Percentiles rank a stretch among this genome's conserved stretches.
Evolutionary conservation across 306 rosid genomes (phyloP).

Genomic region (Urtica urens): DNA sequence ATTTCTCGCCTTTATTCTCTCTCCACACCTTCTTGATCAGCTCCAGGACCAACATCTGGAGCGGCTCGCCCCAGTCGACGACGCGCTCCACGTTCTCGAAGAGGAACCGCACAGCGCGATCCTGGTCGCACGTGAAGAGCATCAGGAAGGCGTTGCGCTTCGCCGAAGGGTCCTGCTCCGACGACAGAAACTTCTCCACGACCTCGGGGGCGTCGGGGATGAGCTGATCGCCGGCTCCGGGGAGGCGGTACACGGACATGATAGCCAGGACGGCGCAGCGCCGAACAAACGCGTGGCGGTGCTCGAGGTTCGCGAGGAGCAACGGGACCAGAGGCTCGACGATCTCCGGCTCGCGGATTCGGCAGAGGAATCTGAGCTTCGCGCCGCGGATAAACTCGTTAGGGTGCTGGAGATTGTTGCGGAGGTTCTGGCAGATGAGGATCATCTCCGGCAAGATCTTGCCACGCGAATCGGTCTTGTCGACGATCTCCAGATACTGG

Average conservation of each 20-base stretch:
- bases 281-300: conserved; percentile 60
- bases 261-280: conserved; percentile 55
- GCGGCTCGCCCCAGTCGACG: conserved; percentile 56
- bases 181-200: conserved; percentile 40
- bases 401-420: conserved; percentile 60
- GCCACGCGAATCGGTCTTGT: conserved; percentile 56
- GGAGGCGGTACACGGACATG: conserved; percentile 57
- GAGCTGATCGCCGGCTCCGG: conserved; percentile 56
- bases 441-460: conserved; percentile 71
- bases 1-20: conserved; percentile 51
- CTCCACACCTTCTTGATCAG: conserved; percentile 61
- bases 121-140: conserved; percentile 65
- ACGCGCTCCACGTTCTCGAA: conserved; percentile 42
- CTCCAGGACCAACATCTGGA: conserved; percentile 66
- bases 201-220: conserved; percentile 63
- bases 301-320: conserved; percentile 45
- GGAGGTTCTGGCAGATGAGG: conserved; percentile 61
- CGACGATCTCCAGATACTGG: conserved; percentile 61
- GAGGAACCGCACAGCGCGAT: conserved; percentile 52
- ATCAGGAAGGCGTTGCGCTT: conserved; percentile 70
- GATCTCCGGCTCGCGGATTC: conserved; percentile 56
- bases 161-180: conserved; percentile 54
- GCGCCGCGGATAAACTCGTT: conserved; percentile 81
- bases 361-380: conserved; percentile 62
- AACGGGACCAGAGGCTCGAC: conserved; percentile 66